Base-by-base conservation (phyloP, 2,329 filamentous ascomycete species). In the Beauveria varroae region DNA sequence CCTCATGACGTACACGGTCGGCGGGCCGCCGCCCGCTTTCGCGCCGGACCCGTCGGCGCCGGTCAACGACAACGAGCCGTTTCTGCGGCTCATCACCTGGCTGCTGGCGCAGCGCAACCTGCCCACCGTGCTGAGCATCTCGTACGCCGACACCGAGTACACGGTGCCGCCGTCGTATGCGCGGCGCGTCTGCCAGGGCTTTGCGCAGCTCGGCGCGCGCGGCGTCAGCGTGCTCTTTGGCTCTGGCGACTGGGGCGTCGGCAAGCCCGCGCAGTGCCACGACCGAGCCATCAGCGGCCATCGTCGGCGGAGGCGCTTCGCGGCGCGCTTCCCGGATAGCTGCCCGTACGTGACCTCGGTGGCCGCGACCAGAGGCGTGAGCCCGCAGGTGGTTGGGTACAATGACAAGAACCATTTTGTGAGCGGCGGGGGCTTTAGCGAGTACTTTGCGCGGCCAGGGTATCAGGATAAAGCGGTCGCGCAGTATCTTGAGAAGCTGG, bases 311-410 rank as follows among this genome's bases (percentile, higher is more conserved):
- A 8, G 1, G 1, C 44, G 47, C 6, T 60, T 60, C n/a, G 57
- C 57, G 5, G 49, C 63, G 9, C 59, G 63, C 20, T 65, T 63
- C 40, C 63, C 63, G 5, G 70, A 69, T 16, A 64, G 67, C 1
- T 74, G 84, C 67, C 84, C 83, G 0, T 86, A 79, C 63, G 76
- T 86, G 54, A 86, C 84, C 0, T 70, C 78, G 0, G 81, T 86
- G 6, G 84, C 83, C 12, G 83, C 79, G 5, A 85, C 83, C 0
- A 73, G 76, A 62, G 77, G 57, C 7, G 65, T 62, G 63, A 78
- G 64, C 24, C 84, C 84, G 2, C 49, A 34, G n/a, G 37, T 34
- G 5, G 57, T 60, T 9, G 57, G 8, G 1, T 52, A 53, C 37
- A 60, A 60, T 6, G 84, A 86, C 67, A 71, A 68, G 47, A 78